phyloP scores from a whole-genome alignment of 768 basidiomycete genomes.

The Neoboletus subvelutipes region DNA sequence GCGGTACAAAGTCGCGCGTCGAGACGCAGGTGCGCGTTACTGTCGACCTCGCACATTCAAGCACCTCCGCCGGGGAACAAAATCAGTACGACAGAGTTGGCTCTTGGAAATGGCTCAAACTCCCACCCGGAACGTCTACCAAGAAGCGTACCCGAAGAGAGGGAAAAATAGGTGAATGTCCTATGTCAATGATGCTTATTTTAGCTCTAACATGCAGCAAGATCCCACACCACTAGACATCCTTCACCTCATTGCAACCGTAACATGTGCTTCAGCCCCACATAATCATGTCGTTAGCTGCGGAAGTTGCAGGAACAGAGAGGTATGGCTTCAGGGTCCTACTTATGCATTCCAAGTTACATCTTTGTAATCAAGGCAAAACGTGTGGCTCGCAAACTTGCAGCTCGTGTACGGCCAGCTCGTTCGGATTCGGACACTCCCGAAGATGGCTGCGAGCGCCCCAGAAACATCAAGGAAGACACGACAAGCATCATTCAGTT shows the following conservation, averaged over 20 bases:
- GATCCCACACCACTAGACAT: slow-evolving; percentile 70
- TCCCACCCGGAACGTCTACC: slow-evolving; percentile 80
- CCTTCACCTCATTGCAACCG: slow-evolving; percentile 67
- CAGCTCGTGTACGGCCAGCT: slow-evolving; percentile 76
- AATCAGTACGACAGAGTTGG: slow-evolving; percentile 76
- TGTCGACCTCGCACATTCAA: slow-evolving; percentile 72
- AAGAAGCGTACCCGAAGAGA: slow-evolving; percentile 84
- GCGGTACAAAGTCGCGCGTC: slow-evolving; percentile 89
- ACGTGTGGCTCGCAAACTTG: slow-evolving; percentile 85
- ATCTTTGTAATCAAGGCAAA: slow-evolving; percentile 58
- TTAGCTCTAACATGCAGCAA: slow-evolving; percentile 33
- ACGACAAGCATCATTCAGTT: slow-evolving; percentile 90
- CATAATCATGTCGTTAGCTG: slow-evolving; percentile 77
- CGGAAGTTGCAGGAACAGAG: slow-evolving; percentile 84
- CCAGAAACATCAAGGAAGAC: slow-evolving; percentile 51
- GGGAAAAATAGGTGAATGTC: slow-evolving; percentile 67
- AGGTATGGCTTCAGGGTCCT: slow-evolving; percentile 47
- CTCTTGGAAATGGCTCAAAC: slow-evolving; percentile 85
- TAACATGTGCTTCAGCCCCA: slow-evolving; percentile 81
- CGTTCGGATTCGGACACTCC: slow-evolving; percentile 72
- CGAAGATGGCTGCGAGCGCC: slow-evolving; percentile 53
- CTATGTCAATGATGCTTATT: not conserved
- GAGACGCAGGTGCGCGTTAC: slow-evolving; percentile 91
- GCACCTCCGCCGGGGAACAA: slow-evolving; percentile 55
- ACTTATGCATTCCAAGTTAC: slow-evolving; percentile 7